These are phyloP conservation scores for Silybum marianum DNA, from an alignment of 129 eudicot genomes.

Conservation along the genomic window DNA sequence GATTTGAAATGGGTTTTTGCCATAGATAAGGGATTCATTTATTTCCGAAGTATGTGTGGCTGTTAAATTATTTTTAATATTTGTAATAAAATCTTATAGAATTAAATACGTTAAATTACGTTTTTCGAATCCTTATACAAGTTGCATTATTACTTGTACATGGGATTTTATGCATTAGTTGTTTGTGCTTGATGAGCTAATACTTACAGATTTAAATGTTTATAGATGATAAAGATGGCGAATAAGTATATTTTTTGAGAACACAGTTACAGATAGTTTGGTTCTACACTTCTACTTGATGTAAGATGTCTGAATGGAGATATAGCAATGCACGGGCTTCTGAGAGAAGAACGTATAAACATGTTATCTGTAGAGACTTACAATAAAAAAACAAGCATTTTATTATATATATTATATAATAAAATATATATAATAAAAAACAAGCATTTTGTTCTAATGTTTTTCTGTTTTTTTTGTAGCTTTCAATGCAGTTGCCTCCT, in stretches of 20 bases:
- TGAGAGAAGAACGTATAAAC: not conserved
- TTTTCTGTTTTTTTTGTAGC: not conserved
- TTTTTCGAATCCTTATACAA: too few relatives aligned
- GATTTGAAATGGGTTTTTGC: too few relatives aligned
- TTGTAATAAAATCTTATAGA: too few relatives aligned
- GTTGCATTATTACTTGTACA: too few relatives aligned
- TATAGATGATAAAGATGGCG: not conserved
- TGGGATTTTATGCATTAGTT: too few relatives aligned
- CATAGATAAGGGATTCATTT: too few relatives aligned
- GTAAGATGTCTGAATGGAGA: not conserved
- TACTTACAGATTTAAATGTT: not conserved
- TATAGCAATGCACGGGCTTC: not conserved
- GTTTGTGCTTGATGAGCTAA: too few relatives aligned
- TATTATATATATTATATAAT: too few relatives aligned
- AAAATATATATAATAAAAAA: too few relatives aligned
- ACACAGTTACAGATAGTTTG: not conserved
- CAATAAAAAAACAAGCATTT: not conserved
- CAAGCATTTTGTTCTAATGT: not conserved
- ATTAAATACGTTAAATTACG: too few relatives aligned
- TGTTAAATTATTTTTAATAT: too few relatives aligned
- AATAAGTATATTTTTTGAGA: not conserved
- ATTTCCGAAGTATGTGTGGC: too few relatives aligned
- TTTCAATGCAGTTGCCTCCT: conserved; percentile 62
- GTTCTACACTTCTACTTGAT: not conserved
- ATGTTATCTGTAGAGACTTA: not conserved